Evolutionary conservation across 2,329 filamentous ascomycete genomes (phyloP), one percentile per base, ranked within the genome.

Genomic region (Sodiomyces alkalinus): DNA sequence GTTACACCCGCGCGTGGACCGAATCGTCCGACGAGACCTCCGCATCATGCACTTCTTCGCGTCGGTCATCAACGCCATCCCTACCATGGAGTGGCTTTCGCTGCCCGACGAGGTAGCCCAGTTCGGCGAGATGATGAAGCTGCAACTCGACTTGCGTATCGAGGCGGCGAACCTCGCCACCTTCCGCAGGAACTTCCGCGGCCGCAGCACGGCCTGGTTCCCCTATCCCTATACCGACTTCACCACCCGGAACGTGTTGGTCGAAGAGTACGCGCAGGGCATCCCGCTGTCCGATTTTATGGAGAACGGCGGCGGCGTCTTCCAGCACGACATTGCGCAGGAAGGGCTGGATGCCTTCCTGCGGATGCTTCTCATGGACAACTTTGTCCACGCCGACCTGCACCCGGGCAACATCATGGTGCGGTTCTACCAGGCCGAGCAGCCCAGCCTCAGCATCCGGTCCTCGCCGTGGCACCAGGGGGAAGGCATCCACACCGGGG

Each of bases 351-450:
- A 98, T 48, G 86, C 87, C 3, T 98, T 98, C 52, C 57, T 98
- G 27, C 82, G 86, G 44, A 98, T 98, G 90, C 60, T 98, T 11
- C 65, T 98, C 9, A 77, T 98, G 21, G 90, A 98, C 52, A 98
- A 98, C 50, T 98, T 98, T 50, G 77, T 94, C 16, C 90, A 98
- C 47, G 87, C 90, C 5, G 90, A 98, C 48, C 59, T 98, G 17
- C 90, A 98, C 48, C 90, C 90, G 0, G 90, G 90, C 16, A 98
- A 98, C 50, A 96, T 98, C 55, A 96, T 98, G 86, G 87, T 98
- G 26, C 83, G 92, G 37, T 98, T 98, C 58, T 94, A 96, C 54
- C 75, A 87, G 44, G 74, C 86, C 0, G 72, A 74, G 10, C 67
- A 76, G 35, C 68, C 87, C 0, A 70, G 78, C 27, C 58, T 92